A percentile compares a stretch with the other conserved stretches of the same genome.
Evolutionary conservation across 2,329 filamentous ascomycete genomes (phyloP).

Genomic region (Penicillium frequentans): DNA sequence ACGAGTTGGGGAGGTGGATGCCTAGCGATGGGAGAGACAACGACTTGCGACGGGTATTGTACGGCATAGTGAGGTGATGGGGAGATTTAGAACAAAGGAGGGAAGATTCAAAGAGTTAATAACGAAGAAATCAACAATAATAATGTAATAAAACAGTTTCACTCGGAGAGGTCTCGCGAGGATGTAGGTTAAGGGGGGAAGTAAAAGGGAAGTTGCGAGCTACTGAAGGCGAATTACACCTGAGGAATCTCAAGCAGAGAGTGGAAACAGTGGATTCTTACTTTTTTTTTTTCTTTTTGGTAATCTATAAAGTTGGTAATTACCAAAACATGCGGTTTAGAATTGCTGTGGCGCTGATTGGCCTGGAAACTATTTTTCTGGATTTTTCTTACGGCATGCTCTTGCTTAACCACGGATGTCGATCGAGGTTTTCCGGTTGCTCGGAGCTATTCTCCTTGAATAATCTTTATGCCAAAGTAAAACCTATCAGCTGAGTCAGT

Average conservation of each 20-base stretch:
- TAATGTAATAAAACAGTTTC: slow-evolving; percentile 8
- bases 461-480: not conserved
- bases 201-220: slow-evolving; percentile 21
- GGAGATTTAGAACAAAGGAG: slow-evolving; percentile 15
- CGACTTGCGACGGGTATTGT: slow-evolving; percentile 96
- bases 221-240: slow-evolving; percentile 16
- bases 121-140: slow-evolving; percentile 13
- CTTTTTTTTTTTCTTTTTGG: slow-evolving; percentile 1
- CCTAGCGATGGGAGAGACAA: slow-evolving; percentile 89
- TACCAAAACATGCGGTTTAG: slow-evolving; percentile 2
- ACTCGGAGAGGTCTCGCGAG: slow-evolving; percentile 11
- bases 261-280: slow-evolving; percentile 5
- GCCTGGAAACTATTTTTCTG: slow-evolving; percentile 11
- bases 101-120: slow-evolving; percentile 9
- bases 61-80: slow-evolving; percentile 66
- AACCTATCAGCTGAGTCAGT: not conserved
- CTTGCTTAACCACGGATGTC: slow-evolving; percentile 1
- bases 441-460: not conserved
- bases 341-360: slow-evolving; percentile 27
- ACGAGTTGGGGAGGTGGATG: slow-evolving; percentile 72
- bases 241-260: slow-evolving; percentile 17
- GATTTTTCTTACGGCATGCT: slow-evolving; percentile 10
- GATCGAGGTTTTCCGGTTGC: slow-evolving; percentile 2
- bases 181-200: slow-evolving; percentile 10
- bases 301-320: slow-evolving; percentile 7